Conservation (phyloP, 768 basidiomycete genomes). For the Suillus subluteus region DNA sequence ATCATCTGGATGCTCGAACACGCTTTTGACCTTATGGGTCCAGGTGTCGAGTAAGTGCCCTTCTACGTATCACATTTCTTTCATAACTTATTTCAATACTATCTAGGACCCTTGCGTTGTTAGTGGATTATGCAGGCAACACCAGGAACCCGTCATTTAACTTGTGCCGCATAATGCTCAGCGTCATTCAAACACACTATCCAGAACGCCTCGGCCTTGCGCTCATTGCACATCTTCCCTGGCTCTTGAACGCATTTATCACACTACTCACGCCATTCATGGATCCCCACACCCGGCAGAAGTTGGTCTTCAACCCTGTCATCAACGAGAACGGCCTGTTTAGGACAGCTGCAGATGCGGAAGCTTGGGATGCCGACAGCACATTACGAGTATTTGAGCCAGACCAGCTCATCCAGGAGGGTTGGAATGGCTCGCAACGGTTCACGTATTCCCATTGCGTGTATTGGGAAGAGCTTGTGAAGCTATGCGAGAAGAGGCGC, state of each 20-base stretch:
- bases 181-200: slow-evolving; percentile 81
- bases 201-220: slow-evolving; percentile 83
- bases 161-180: slow-evolving; percentile 44
- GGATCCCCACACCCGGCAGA: slow-evolving; percentile 78
- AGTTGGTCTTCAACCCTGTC: slow-evolving; percentile 75
- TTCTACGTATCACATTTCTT: background rate
- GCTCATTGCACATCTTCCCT: slow-evolving; percentile 81
- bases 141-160: slow-evolving; percentile 56
- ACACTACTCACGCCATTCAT: slow-evolving; percentile 80
- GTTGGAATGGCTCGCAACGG: slow-evolving; percentile 69
- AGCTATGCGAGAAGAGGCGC: slow-evolving; percentile 55
- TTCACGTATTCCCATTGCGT: slow-evolving; percentile 76
- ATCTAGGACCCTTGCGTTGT: slow-evolving; percentile 62
- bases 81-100: background rate
- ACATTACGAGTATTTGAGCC: slow-evolving; percentile 53
- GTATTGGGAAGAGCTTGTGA: slow-evolving; percentile 73
- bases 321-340: slow-evolving; percentile 28
- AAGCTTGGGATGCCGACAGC: slow-evolving; percentile 4
- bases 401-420: slow-evolving; percentile 69
- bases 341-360: slow-evolving; percentile 26
- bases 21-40: slow-evolving; percentile 73
- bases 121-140: slow-evolving; percentile 79
- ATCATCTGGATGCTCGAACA: slow-evolving; percentile 83
- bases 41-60: slow-evolving; percentile 74
- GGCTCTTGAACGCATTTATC: slow-evolving; percentile 73